Evolutionary conservation across 306 rosid genomes (phyloP).

Genomic region (Vigna angularis): DNA sequence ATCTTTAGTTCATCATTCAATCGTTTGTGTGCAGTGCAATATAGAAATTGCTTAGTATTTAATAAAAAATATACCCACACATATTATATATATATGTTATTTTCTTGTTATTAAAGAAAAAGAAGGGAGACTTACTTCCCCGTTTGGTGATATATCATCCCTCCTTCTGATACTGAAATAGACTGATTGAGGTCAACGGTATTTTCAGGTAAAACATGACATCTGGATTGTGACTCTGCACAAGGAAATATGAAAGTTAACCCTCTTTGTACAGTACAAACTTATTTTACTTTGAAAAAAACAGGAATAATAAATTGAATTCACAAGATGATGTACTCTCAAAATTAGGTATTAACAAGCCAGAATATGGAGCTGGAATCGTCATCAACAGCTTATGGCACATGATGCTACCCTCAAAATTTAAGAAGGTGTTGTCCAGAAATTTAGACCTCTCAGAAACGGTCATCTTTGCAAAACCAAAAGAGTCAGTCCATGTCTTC

Average conservation of each 20-base stretch:
- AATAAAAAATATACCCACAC: no score
- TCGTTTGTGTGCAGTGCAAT: no score
- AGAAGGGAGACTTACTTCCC: constrained; percentile 62
- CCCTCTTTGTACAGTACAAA: constrained; percentile 3
- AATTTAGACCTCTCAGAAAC: constrained; percentile 63
- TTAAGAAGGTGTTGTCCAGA: constrained; percentile 71
- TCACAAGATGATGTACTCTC: neutral
- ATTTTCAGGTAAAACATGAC: constrained; percentile 32
- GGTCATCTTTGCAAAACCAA: constrained; percentile 77
- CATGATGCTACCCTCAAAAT: constrained; percentile 74
- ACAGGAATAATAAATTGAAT: neutral
- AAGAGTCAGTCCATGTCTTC: constrained; percentile 74
- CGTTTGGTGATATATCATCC: constrained; percentile 40
- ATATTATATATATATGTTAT: neutral
- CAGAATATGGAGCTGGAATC: constrained; percentile 42
- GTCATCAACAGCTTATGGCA: constrained; percentile 75
- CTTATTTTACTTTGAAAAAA: constrained; percentile 3
- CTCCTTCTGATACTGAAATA: constrained; percentile 53
- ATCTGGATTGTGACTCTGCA: constrained; percentile 52
- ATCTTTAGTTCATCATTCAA: no score
- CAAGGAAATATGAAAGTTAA: constrained; percentile 6
- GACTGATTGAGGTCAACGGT: constrained; percentile 37
- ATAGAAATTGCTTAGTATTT: no score
- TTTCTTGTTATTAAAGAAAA: neutral
- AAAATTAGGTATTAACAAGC: constrained; percentile 45